These are phyloP conservation scores for Podospora conica DNA, from an alignment of 495 filamentous ascomycete species.

Conservation along the genomic window DNA sequence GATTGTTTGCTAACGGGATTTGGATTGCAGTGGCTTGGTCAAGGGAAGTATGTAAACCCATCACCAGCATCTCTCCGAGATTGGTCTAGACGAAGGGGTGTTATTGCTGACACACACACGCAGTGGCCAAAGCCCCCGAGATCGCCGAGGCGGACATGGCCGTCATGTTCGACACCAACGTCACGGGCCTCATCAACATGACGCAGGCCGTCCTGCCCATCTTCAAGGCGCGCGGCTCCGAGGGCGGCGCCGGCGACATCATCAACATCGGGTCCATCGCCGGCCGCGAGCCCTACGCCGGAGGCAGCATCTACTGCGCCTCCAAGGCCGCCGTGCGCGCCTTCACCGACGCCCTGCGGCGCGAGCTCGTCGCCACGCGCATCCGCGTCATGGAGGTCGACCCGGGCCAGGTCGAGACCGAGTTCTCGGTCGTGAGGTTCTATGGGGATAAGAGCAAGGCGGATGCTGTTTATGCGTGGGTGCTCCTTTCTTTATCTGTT, in stretches of 20 bases:
- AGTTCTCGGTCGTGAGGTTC: slow-evolving; percentile 92
- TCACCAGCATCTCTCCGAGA: background rate
- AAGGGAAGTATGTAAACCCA: slow-evolving; percentile 23
- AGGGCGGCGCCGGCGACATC: slow-evolving; percentile 84
- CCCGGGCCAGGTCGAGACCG: slow-evolving; percentile 95
- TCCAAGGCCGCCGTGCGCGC: slow-evolving; percentile 87
- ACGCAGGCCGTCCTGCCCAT: slow-evolving; percentile 85
- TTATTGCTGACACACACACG: background rate
- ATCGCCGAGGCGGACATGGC: slow-evolving; percentile 80
- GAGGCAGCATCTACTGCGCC: slow-evolving; percentile 93
- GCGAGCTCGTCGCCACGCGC: slow-evolving; percentile 79
- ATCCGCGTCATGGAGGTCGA: slow-evolving; percentile 91
- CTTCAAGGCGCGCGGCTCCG: slow-evolving; percentile 64
- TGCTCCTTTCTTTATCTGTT: slow-evolving; percentile 20
- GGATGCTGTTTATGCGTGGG: slow-evolving; percentile 90
- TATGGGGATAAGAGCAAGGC: slow-evolving; percentile 90
- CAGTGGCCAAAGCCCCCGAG: slow-evolving; percentile 73
- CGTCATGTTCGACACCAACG: slow-evolving; percentile 87
- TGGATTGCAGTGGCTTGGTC: slow-evolving; percentile 24
- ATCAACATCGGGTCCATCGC: slow-evolving; percentile 97
- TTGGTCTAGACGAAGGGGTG: background rate
- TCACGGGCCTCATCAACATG: slow-evolving; percentile 93
- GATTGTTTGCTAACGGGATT: background rate
- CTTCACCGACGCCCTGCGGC: slow-evolving; percentile 84
- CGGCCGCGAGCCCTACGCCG: slow-evolving; percentile 81